These are phyloP conservation scores for Macadamia tetraphylla DNA, from an alignment of 164 flowering plant genomes.

Conservation along the genomic window DNA sequence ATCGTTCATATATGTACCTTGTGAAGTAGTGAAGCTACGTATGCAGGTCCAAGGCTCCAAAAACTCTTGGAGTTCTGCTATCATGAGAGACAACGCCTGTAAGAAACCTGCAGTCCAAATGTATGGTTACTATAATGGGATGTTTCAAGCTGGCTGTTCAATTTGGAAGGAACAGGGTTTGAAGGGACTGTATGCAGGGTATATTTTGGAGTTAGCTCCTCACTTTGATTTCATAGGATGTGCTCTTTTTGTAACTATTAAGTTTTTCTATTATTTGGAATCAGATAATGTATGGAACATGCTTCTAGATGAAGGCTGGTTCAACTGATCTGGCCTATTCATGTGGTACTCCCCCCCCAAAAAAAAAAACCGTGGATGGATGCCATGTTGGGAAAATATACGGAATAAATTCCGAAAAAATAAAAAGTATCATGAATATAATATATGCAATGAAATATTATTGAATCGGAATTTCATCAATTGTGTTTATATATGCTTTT, in stretches of 20 bases:
- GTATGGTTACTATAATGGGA: constrained; percentile 76
- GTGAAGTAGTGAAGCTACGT: constrained; percentile 96
- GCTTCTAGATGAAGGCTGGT: background rate
- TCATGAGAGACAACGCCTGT: constrained; percentile 26
- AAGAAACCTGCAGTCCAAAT: constrained; percentile 41
- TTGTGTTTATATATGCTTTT: no score
- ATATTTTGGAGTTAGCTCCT: constrained; percentile 10
- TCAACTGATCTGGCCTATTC: background rate
- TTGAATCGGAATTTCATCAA: no score
- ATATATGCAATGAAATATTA: no score
- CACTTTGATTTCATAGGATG: background rate
- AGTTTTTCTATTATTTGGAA: background rate
- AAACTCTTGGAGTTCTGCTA: constrained; percentile 53
- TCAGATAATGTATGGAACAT: no score
- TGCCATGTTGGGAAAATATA: no score
- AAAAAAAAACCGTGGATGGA: no score
- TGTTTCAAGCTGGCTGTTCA: constrained; percentile 82
- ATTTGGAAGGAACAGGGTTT: constrained; percentile 80
- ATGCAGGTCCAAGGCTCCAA: constrained; percentile 94
- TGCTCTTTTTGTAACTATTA: background rate
- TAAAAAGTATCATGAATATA: no score
- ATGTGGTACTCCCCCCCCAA: background rate
- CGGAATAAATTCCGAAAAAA: no score
- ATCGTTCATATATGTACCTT: constrained; percentile 87
- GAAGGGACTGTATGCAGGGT: constrained; percentile 90